Conservation (phyloP, 371 early-diverging fungal species). For the Dinochytrium kinnereticum region DNA sequence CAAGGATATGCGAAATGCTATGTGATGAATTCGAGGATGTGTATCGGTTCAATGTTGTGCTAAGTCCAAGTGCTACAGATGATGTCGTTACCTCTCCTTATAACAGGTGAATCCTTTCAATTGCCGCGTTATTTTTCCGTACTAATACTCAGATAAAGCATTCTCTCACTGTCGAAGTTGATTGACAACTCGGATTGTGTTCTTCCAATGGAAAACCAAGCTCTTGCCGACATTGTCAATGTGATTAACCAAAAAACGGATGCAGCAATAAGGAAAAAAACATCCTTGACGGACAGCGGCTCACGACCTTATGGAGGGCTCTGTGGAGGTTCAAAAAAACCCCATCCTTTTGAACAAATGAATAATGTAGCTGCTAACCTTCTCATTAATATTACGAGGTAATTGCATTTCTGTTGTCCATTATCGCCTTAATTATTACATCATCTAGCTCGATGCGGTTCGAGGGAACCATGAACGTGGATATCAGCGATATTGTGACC, state of each 20-base stretch:
- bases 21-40: slow-evolving; percentile 60
- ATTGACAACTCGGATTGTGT: slow-evolving; percentile 64
- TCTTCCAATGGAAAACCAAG: slow-evolving; percentile 72
- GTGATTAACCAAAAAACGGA: slow-evolving; percentile 45
- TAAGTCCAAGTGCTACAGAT: slow-evolving; percentile 56
- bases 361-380: slow-evolving; percentile 63
- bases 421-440: background rate
- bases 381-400: slow-evolving; percentile 63
- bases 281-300: slow-evolving; percentile 38
- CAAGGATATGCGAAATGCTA: slow-evolving; percentile 57
- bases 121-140: no score
- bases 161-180: slow-evolving; percentile 60
- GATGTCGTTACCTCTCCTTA: slow-evolving; percentile 69
- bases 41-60: slow-evolving; percentile 55
- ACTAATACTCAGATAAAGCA: no score
- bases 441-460: slow-evolving; percentile 67
- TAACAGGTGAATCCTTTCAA: slow-evolving; percentile 45
- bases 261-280: background rate
- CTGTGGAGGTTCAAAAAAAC: slow-evolving; percentile 33
- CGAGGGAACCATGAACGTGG: slow-evolving; percentile 73
- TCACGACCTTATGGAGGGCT: slow-evolving; percentile 33
- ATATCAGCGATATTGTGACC: slow-evolving; percentile 75
- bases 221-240: slow-evolving; percentile 60
- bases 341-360: slow-evolving; percentile 58
- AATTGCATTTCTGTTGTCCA: background rate